Conservation (phyloP, 2,329 filamentous ascomycete species). For the Akanthomyces lecanii region DNA sequence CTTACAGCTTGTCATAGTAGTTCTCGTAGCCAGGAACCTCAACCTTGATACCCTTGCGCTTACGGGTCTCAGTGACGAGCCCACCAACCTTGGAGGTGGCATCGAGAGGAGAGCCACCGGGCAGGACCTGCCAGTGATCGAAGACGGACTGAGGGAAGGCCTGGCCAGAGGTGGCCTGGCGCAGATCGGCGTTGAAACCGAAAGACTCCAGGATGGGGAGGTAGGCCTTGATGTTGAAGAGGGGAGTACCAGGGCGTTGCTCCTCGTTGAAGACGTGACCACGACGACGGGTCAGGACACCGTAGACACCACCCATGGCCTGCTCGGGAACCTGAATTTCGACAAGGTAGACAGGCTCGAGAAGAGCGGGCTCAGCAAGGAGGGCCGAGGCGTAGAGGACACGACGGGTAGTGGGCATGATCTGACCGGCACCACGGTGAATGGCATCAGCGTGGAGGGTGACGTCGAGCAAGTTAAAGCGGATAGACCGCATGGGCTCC, state of each 20-base stretch:
- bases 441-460: constrained; percentile 99
- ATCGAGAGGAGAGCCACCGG: constrained; percentile 90
- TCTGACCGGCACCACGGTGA: constrained; percentile 97
- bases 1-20: constrained; percentile 99
- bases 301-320: constrained; percentile 99
- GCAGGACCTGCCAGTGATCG: constrained; percentile 96
- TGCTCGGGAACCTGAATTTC: constrained; percentile 98
- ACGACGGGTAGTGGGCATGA: constrained; percentile 97
- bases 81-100: constrained; percentile 73
- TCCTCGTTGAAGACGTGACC: constrained; percentile 99
- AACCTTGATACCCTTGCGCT: constrained; percentile 99
- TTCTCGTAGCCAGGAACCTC: constrained; percentile 90
- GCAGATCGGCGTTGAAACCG: constrained; percentile 98
- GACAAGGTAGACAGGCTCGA: constrained; percentile 97
- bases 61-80: constrained; percentile 85
- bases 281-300: constrained; percentile 94
- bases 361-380: constrained; percentile 83
- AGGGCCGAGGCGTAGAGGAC: constrained; percentile 92
- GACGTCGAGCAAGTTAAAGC: constrained; percentile 99
- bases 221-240: constrained; percentile 99
- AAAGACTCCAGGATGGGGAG: constrained; percentile 96
- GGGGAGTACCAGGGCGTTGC: constrained; percentile 96
- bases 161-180: constrained; percentile 88
- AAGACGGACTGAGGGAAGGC: constrained; percentile 99
- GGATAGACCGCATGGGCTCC: constrained; percentile 94